Percentiles rank a stretch among this genome's conserved stretches.
Conservation (phyloP, 2,329 filamentous ascomycete genomes). For the Xylariaceae sp. region DNA sequence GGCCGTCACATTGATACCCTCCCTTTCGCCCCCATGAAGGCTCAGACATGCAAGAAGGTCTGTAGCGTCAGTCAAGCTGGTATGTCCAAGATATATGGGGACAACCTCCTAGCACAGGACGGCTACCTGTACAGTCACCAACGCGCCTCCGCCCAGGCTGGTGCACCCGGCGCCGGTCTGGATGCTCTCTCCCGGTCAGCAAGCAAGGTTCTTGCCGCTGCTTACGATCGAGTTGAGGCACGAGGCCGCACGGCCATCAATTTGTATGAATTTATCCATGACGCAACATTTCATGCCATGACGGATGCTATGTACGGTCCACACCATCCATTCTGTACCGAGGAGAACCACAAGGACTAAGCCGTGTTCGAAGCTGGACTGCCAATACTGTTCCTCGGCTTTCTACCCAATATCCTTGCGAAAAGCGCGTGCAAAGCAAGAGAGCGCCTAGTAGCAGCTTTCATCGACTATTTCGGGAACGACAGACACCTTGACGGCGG, state of each 20-base stretch:
- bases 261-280: constrained; percentile 9
- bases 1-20: constrained; percentile 25
- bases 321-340: constrained; percentile 14
- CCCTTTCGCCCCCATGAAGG: constrained; percentile 16
- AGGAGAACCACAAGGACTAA: constrained; percentile 14
- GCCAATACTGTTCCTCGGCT: constrained; percentile 14
- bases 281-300: not conserved
- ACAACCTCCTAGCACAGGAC: constrained; percentile 21
- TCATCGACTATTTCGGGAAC: constrained; percentile 22
- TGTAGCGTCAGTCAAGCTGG: constrained; percentile 20
- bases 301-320: constrained; percentile 20
- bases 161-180: constrained; percentile 15
- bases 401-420: constrained; percentile 17
- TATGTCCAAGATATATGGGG: constrained; percentile 18
- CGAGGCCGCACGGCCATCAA: constrained; percentile 21
- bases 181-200: constrained; percentile 20
- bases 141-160: constrained; percentile 19
- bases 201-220: constrained; percentile 18
- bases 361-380: constrained; percentile 18
- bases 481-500: constrained; percentile 22
- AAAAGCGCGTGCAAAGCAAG: constrained; percentile 15
- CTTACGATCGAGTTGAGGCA: constrained; percentile 20
- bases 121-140: constrained; percentile 20
- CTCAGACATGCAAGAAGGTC: constrained; percentile 19
- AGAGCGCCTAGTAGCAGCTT: constrained; percentile 19